phyloP scores from a whole-genome alignment of 306 rosid species.

The Quercus bicolor region DNA sequence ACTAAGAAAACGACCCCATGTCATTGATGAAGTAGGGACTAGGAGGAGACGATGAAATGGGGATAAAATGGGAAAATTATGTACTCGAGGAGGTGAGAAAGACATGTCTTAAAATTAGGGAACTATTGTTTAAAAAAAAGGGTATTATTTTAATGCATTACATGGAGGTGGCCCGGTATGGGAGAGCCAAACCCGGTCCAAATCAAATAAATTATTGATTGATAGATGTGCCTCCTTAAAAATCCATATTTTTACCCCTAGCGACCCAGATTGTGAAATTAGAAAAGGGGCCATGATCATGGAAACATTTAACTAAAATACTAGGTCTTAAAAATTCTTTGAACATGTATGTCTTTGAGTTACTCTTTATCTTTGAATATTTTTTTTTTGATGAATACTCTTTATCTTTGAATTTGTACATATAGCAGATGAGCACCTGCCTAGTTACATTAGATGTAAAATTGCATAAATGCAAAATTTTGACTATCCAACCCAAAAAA shows the following conservation, averaged over 20 bases:
- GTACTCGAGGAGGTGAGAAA: background rate
- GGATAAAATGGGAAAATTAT: slow-evolving; percentile 16
- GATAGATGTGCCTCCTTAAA: background rate
- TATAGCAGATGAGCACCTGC: background rate
- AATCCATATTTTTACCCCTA: background rate
- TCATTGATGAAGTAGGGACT: slow-evolving; percentile 18
- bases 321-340: background rate
- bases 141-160: background rate
- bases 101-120: background rate
- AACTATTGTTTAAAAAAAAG: background rate
- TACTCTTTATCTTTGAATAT: background rate
- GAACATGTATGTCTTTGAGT: background rate
- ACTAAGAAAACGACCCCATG: slow-evolving; percentile 20
- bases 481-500: too few relatives aligned
- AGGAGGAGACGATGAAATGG: background rate
- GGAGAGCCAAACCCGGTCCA: background rate
- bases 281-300: background rate
- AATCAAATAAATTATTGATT: background rate
- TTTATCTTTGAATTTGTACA: background rate
- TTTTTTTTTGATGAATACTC: background rate
- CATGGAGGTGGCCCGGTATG: slow-evolving; percentile 2
- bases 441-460: too few relatives aligned
- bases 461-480: too few relatives aligned
- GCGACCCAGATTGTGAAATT: background rate
- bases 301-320: background rate